Conservation (phyloP, 371 early-diverging fungal genomes). For the Mortierella sp. region DNA sequence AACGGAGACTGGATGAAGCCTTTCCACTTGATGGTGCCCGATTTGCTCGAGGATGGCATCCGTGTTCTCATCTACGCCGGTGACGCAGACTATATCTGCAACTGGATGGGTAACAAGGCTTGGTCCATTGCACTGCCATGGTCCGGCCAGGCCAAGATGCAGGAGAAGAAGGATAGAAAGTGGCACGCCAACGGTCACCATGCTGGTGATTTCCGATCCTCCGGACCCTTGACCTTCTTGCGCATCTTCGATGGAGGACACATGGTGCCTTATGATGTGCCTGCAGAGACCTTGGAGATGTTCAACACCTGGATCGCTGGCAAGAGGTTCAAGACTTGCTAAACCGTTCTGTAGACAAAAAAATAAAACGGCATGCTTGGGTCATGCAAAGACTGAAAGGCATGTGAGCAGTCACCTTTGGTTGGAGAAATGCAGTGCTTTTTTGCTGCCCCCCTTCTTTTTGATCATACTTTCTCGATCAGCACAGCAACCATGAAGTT, state of each 20-base stretch:
- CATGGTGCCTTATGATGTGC: constrained; percentile 79
- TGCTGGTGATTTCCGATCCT: constrained; percentile 81
- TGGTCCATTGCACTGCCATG: constrained; percentile 87
- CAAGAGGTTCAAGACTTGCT: constrained; percentile 9
- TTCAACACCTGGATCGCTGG: constrained; percentile 71
- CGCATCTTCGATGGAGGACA: constrained; percentile 90
- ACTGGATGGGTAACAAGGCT: constrained; percentile 95
- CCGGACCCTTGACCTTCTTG: constrained; percentile 83
- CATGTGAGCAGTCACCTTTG: background rate
- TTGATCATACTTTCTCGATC: too few species aligned
- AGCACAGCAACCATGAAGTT: constrained; percentile 32
- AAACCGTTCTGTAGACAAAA: too few species aligned
- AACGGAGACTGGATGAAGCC: constrained; percentile 94
- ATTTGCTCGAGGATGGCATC: constrained; percentile 82
- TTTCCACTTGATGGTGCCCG: constrained; percentile 78
- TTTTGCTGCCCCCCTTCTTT: too few species aligned
- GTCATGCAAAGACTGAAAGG: constrained; percentile 19
- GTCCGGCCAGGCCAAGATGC: constrained; percentile 78
- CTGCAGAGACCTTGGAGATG: constrained; percentile 68
- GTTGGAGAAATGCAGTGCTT: constrained; percentile 10
- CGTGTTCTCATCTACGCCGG: constrained; percentile 91
- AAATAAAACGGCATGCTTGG: too few species aligned
- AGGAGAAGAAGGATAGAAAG: constrained; percentile 66
- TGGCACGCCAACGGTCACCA: constrained; percentile 63
- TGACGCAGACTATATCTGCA: constrained; percentile 87